Conservation (phyloP, 2,329 filamentous ascomycete species). For the Aspergillus fumigatiaffinis region DNA sequence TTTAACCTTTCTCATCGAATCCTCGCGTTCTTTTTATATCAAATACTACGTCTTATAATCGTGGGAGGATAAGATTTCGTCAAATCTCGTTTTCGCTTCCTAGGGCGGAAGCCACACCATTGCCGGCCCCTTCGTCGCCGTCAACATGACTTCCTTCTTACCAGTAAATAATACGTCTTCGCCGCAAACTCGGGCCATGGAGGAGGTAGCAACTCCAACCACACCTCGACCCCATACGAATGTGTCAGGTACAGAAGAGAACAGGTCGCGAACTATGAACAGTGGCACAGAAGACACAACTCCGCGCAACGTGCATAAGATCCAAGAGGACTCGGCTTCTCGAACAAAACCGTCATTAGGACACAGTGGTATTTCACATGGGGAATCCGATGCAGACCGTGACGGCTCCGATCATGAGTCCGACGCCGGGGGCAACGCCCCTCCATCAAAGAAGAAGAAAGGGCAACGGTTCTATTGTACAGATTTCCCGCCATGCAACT, state of each 20-base stretch:
- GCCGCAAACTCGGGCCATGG: constrained; percentile 41
- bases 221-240: constrained; percentile 49
- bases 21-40: neutral
- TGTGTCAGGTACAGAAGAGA: constrained; percentile 34
- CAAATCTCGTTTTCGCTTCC: constrained; percentile 14
- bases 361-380: constrained; percentile 67
- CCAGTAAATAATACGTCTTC: constrained; percentile 57
- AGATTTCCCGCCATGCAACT: constrained; percentile 85
- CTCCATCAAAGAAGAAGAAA: constrained; percentile 89
- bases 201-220: constrained; percentile 54
- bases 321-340: constrained; percentile 47
- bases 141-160: constrained; percentile 56
- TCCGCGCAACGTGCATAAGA: constrained; percentile 37
- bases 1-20: constrained; percentile 3
- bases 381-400: constrained; percentile 67
- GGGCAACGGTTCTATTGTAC: constrained; percentile 95
- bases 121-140: constrained; percentile 22
- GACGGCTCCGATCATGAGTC: constrained; percentile 62
- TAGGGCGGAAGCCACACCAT: constrained; percentile 20
- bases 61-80: constrained; percentile 12
- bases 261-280: constrained; percentile 11
- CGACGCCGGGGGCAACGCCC: constrained; percentile 58
- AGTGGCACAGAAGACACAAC: constrained; percentile 33
- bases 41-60: neutral
- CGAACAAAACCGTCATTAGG: constrained; percentile 40